Base-by-base conservation (phyloP, 1,284 basidiomycete species). In the Ustilago xerochloae region DNA sequence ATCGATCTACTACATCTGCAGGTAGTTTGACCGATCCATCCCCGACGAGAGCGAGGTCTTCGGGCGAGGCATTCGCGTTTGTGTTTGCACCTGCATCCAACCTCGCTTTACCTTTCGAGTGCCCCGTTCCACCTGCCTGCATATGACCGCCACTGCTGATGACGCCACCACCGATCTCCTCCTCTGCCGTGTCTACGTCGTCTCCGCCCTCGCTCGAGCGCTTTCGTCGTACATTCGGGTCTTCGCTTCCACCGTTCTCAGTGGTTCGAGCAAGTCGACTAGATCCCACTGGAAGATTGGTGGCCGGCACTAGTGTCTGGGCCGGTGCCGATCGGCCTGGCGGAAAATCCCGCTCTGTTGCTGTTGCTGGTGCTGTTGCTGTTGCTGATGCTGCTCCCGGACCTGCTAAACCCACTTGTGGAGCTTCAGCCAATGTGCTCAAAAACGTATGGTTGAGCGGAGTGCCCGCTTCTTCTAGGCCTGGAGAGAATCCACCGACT, bases 371-470 rank as follows among this genome's bases (percentile, higher is more conserved):
- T 15, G 50, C 20, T 33, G 32, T 5, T 33, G 32, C 16, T 5
- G 41, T 43, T 43, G 41, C 41, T 43, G 41, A 43, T 24, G 41
- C 9, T 43, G 41, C 22, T n/a, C n/a, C n/a, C n/a, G n/a, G n/a
- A n/a, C n/a, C n/a, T n/a, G n/a, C n/a, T n/a, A n/a, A n/a, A 28
- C 41, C 33, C 22, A 54, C 55, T 18, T 66, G 63, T 2, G 75
- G 77, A 6, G 72, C 65, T 39, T 85, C 85, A n/a, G 86, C 86
- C 2, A 87, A 74, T 1, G 86, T 87, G 38, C 85, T 84, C 6
- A 88, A 77, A 79, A 88, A 87, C 2, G 85, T 85, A 36, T 86
- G 83, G 79, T 88, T 88, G 74, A 86, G 85, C 0, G 87, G 87
- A 7, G 87, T 88, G 12, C 85, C 39, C 2, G 76, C 49, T 13